A percentile compares a stretch with the other conserved stretches of the same genome.
phyloP scores from a whole-genome alignment of 768 basidiomycete species.

The Leucocoprinus leucothites region DNA sequence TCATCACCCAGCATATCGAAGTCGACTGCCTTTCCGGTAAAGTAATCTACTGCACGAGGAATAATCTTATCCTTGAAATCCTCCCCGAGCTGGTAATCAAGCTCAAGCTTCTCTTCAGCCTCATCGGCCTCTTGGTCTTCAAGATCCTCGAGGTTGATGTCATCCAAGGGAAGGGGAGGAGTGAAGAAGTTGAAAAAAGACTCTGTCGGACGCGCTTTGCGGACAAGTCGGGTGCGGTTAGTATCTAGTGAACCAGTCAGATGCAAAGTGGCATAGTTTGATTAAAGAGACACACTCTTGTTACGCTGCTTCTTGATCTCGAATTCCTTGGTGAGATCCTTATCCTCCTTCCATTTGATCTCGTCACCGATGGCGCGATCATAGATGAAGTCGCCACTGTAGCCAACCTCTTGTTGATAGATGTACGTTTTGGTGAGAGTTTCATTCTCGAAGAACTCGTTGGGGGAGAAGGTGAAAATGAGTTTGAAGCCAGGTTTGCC shows the following conservation, averaged over 20 bases:
- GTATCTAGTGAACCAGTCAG: constrained; percentile 49
- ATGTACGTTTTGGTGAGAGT: constrained; percentile 90
- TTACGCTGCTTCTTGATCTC: constrained; percentile 99
- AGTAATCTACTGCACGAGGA: constrained; percentile 94
- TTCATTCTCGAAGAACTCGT: constrained; percentile 87
- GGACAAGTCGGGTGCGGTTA: constrained; percentile 76
- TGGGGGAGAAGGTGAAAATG: constrained; percentile 73
- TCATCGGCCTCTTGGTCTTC: constrained; percentile 86
- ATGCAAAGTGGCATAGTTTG: not conserved
- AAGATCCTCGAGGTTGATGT: constrained; percentile 62
- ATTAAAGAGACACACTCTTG: constrained; percentile 68
- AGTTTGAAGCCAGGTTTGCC: constrained; percentile 91
- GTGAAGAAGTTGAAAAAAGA: constrained; percentile 99
- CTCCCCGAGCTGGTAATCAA: constrained; percentile 98
- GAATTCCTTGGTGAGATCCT: constrained; percentile 95
- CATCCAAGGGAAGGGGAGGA: constrained; percentile 71
- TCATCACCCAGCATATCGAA: constrained; percentile 66
- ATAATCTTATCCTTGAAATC: constrained; percentile 98
- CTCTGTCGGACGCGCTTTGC: constrained; percentile 86
- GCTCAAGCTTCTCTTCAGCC: constrained; percentile 89
- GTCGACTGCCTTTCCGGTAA: constrained; percentile 93
- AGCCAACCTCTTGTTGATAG: constrained; percentile 91
- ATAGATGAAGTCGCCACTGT: constrained; percentile 95
- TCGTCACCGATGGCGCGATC: constrained; percentile 91
- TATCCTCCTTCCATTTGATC: constrained; percentile 98